Conservation (phyloP, 78 protist genomes). For the Guillardia theta region DNA sequence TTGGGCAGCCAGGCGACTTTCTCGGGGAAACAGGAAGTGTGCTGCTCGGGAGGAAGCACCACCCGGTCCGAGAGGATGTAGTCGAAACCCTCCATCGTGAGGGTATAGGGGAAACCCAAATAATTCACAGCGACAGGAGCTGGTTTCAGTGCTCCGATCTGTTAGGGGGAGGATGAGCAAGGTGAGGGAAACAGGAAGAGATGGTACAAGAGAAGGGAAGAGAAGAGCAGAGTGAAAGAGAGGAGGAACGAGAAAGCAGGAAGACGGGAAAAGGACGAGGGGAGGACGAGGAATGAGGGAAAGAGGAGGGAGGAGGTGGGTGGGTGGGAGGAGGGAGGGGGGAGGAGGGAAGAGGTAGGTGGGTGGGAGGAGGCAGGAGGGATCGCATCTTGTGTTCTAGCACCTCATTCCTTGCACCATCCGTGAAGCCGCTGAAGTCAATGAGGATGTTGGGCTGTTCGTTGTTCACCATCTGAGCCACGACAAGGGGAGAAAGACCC, state of each 20-base stretch:
- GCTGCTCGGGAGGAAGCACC: neutral
- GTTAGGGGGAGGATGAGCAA: neutral
- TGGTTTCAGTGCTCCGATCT: neutral
- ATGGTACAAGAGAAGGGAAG: neutral
- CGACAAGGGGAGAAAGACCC: neutral
- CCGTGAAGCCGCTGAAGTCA: conserved; percentile 14
- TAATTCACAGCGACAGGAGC: neutral
- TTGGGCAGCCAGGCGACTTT: neutral
- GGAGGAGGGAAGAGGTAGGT: neutral
- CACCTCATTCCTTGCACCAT: neutral
- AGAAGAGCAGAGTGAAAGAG: neutral
- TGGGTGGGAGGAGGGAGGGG: neutral
- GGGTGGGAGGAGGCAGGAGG: neutral
- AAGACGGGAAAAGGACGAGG: neutral
- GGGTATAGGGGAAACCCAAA: neutral
- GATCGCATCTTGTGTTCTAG: too few species aligned
- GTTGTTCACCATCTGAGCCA: conserved; percentile 5
- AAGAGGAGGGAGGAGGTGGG: neutral
- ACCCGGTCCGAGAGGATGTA: neutral
- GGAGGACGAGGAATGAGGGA: neutral
- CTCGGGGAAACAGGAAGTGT: neutral
- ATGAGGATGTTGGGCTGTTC: neutral
- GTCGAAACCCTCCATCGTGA: neutral
- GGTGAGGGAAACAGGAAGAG: neutral
- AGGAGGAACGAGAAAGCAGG: neutral